A percentile compares a stretch with the other conserved stretches of the same genome.
Evolutionary conservation across 2,329 filamentous ascomycete species (phyloP).

Genomic region (Dothideomycetes sp.): DNA sequence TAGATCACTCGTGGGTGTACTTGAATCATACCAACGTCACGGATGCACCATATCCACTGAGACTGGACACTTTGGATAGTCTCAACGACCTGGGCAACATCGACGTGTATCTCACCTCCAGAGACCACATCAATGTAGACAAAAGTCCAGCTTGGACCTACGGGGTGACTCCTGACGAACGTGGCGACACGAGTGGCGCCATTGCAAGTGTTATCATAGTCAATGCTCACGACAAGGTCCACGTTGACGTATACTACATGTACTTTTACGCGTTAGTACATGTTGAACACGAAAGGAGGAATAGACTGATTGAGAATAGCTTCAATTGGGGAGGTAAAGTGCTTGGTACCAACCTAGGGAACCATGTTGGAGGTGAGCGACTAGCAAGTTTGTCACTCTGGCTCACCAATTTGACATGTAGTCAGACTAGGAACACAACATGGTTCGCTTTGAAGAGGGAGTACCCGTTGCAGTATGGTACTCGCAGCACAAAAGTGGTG

Average conservation of each 20-base stretch:
- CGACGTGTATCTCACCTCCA: slow-evolving; percentile 33
- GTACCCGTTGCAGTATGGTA: slow-evolving; percentile 48
- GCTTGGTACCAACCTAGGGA: slow-evolving; percentile 22
- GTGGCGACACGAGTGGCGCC: slow-evolving; percentile 40
- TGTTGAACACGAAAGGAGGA: background rate
- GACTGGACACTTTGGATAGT: slow-evolving; percentile 30
- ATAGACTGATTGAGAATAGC: background rate
- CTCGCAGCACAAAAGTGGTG: slow-evolving; percentile 50
- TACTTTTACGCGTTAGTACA: slow-evolving; percentile 44
- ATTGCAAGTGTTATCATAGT: slow-evolving; percentile 45
- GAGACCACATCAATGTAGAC: slow-evolving; percentile 20
- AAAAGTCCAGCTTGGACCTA: slow-evolving; percentile 30
- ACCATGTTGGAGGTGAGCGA: slow-evolving; percentile 48
- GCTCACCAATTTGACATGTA: no score
- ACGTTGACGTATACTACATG: slow-evolving; percentile 45
- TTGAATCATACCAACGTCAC: slow-evolving; percentile 19
- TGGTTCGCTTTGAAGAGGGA: slow-evolving; percentile 52
- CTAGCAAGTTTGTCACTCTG: background rate
- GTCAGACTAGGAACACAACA: slow-evolving; percentile 49
- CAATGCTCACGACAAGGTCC: slow-evolving; percentile 42
- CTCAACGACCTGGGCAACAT: slow-evolving; percentile 24
- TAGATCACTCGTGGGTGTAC: slow-evolving; percentile 29
- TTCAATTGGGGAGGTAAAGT: slow-evolving; percentile 39
- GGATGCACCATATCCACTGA: slow-evolving; percentile 25
- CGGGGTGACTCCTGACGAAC: slow-evolving; percentile 42